Percentiles rank a stretch among this genome's conserved stretches.
These are phyloP conservation scores for Suillus hirtellus DNA, from an alignment of 768 basidiomycete species.

Conservation along the genomic window DNA sequence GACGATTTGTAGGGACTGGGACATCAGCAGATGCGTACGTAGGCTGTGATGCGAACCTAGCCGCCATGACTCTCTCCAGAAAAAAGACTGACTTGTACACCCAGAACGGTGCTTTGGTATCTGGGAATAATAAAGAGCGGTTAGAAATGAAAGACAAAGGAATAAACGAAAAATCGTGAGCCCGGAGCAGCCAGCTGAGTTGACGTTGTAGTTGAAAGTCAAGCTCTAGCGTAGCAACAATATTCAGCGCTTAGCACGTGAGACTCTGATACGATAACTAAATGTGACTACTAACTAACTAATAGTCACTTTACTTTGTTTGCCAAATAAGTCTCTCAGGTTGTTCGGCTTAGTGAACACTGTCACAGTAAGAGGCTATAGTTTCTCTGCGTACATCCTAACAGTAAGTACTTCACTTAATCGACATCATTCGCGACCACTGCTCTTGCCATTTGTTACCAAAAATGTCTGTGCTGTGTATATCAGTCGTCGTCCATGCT, in stretches of 20 bases:
- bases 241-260: neutral
- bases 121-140: conserved; percentile 16
- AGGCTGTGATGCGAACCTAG: conserved; percentile 20
- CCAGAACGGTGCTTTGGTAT: neutral
- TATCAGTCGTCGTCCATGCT: neutral
- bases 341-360: neutral
- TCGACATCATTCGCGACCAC: neutral
- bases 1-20: conserved; percentile 65
- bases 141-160: conserved; percentile 17
- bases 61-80: conserved; percentile 19
- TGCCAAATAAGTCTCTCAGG: neutral
- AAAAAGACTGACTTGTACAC: conserved; percentile 9
- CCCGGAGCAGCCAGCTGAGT: conserved; percentile 20
- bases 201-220: neutral
- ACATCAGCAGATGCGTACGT: conserved; percentile 47
- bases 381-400: neutral
- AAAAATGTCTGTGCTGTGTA: conserved; percentile 29
- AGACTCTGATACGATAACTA: neutral
- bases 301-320: neutral
- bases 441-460: neutral
- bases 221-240: conserved; percentile 1
- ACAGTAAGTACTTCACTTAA: neutral
- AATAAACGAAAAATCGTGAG: conserved; percentile 20
- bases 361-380: neutral
- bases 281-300: neutral